phyloP scores from a whole-genome alignment of 2,329 filamentous ascomycete genomes.

The Arthrobotrys sinensis region DNA sequence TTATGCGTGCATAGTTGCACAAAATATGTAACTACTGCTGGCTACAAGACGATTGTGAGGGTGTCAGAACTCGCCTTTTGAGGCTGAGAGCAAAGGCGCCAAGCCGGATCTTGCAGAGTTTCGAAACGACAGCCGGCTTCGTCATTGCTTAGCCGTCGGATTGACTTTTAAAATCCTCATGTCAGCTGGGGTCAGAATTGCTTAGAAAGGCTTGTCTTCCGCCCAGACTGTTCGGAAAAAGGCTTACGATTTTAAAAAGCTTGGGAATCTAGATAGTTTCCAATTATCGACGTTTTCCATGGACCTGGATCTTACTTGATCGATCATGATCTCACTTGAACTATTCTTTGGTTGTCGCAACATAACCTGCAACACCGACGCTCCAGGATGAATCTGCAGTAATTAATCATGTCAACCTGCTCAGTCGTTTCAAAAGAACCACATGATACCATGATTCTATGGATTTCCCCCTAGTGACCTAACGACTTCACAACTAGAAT shows the following conservation, averaged over 20 bases:
- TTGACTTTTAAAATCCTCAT: conserved; percentile 22
- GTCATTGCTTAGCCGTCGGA: conserved; percentile 31
- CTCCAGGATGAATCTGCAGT: background rate
- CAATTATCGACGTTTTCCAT: background rate
- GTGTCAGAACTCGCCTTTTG: background rate
- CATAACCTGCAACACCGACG: too few relatives aligned
- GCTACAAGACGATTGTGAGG: too few relatives aligned
- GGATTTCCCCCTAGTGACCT: background rate
- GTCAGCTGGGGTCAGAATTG: conserved; percentile 25
- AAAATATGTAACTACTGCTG: too few relatives aligned
- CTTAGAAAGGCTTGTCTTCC: conserved; percentile 28
- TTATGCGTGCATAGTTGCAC: too few relatives aligned
- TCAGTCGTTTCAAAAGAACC: too few relatives aligned
- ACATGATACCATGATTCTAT: too few relatives aligned
- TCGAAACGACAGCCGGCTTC: conserved; percentile 17
- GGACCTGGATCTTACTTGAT: background rate
- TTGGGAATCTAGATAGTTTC: background rate
- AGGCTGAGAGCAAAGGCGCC: conserved; percentile 7
- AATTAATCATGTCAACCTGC: too few relatives aligned
- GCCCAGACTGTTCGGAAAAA: conserved; percentile 5
- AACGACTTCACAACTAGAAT: background rate
- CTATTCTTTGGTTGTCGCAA: background rate
- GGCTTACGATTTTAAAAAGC: conserved; percentile 31
- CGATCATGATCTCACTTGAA: background rate
- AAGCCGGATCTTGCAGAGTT: conserved; percentile 13